Base-by-base conservation (phyloP, 2,329 filamentous ascomycete genomes). In the Cladobotryum mycophilum region DNA sequence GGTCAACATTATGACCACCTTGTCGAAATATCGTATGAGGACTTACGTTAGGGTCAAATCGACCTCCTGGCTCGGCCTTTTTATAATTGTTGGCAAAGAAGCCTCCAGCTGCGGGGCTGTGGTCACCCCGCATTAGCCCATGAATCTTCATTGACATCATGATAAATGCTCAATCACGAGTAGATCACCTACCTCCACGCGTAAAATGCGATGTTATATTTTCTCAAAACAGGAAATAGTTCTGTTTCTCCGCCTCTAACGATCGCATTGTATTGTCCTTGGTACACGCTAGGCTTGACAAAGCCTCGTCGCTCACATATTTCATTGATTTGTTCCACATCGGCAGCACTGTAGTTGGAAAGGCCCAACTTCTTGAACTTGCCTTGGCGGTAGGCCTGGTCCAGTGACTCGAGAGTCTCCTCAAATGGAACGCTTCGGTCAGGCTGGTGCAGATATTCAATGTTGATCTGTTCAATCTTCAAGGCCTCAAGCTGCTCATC, bases 251-350 rank as follows among this genome's bases (percentile, higher is more conserved):
- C 59, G 13, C 61, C 59, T 41, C 73, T 64, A 25, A 59, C 61
- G 18, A 75, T 58, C 5, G 67, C 61, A 53, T 72, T 71, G 60
- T 75, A 74, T 18, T 67, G 60, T 9, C 72, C 70, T 55, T 76
- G 68, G 48, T 72, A 75, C 14, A 72, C 69, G 7, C 60, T 64
- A 1, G 72, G 72, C 36, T 61, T 60, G 20, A 72, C 63, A 45
- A 58, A 74, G 22, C 63, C 64, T 15, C 69, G 61, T 35, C 64
- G 56, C 37, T 67, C 61, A 57, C 70, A 72, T 22, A 72, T 62
- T 13, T 61, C 56, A 48, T 68, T 52, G 8, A 75, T 67, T 52
- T 68, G 54, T 47, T 68, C 62, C 1, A 76, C 70, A 51, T 75
- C 67, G 5, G 62, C 61, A 6, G 64, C 65, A 1, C 62, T 59